Evolutionary conservation across 2,329 filamentous ascomycete genomes (phyloP).

Genomic region (Capronia americana): DNA sequence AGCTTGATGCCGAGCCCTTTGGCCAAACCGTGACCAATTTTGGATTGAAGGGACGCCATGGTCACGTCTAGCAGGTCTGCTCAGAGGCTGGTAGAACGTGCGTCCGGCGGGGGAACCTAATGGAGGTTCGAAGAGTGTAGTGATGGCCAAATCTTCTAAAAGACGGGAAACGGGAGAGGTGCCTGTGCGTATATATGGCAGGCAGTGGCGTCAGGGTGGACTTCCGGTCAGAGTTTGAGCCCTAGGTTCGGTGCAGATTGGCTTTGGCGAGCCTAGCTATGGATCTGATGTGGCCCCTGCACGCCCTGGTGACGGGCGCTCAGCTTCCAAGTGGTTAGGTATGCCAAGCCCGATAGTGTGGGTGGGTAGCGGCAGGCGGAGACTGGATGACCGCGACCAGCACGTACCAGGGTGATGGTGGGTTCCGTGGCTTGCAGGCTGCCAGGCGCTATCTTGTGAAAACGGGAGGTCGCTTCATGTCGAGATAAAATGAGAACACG

Average conservation of each 20-base stretch:
- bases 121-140: not conserved
- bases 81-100: slow-evolving; percentile 19
- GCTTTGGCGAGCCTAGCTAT: slow-evolving; percentile 4
- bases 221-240: slow-evolving; percentile 17
- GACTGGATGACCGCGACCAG: slow-evolving; percentile 1
- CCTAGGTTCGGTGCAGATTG: slow-evolving; percentile 17
- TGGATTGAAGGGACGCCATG: slow-evolving; percentile 51
- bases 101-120: slow-evolving; percentile 20
- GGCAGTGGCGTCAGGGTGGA: slow-evolving; percentile 11
- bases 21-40: slow-evolving; percentile 75
- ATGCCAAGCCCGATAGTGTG: slow-evolving; percentile 25
- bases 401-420: slow-evolving; percentile 10
- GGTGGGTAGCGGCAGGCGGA: slow-evolving; percentile 11
- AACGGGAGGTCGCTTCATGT: not conserved
- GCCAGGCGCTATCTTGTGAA: not conserved
- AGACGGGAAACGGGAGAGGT: not conserved
- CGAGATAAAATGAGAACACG: not conserved
- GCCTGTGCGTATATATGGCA: slow-evolving; percentile 11
- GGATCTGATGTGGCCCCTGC: slow-evolving; percentile 11
- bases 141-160: not conserved
- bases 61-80: slow-evolving; percentile 12
- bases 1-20: slow-evolving; percentile 84
- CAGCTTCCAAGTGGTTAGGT: slow-evolving; percentile 2
- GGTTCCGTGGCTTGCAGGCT: slow-evolving; percentile 16
- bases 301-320: not conserved